Percentiles rank a stretch among this genome's conserved stretches.
These are phyloP conservation scores for Anthoceros angustus DNA, from an alignment of 225 moss, liverwort and hornwort genomes.

Conservation along the genomic window DNA sequence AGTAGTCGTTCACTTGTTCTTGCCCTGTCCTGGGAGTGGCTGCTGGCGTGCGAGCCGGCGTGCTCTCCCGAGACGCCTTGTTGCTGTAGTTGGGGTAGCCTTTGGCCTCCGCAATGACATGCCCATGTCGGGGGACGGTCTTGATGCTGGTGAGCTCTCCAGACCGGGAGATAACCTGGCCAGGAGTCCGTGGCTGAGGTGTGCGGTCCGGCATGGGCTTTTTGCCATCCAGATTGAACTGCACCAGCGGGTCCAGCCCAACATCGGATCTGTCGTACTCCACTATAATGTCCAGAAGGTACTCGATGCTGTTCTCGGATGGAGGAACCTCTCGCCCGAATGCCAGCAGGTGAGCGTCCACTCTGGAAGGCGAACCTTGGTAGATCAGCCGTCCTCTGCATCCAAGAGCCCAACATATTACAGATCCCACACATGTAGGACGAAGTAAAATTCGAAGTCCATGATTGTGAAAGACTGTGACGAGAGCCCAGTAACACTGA, in stretches of 20 bases:
- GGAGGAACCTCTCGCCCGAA: constrained; percentile 13
- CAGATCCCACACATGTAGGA: not conserved
- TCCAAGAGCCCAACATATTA: not conserved
- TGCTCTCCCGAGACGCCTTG: not conserved
- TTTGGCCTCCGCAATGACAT: not conserved
- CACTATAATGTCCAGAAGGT: constrained; percentile 15
- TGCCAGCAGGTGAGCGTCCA: constrained; percentile 8
- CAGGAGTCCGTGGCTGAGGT: not conserved
- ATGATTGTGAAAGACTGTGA: not conserved
- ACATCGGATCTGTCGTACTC: constrained; percentile 10
- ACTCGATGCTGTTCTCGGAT: constrained; percentile 13
- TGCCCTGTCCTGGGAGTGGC: not conserved
- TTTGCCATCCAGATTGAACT: not conserved
- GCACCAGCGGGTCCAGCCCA: constrained; percentile 7
- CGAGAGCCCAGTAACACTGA: not conserved
- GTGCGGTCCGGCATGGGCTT: not conserved
- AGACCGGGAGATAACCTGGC: not conserved
- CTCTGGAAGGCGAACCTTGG: constrained; percentile 8
- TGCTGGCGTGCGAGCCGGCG: not conserved
- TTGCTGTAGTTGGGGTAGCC: not conserved
- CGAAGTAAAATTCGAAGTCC: not conserved
- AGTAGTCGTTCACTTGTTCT: not conserved
- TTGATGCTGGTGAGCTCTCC: not conserved
- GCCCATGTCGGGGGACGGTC: not conserved
- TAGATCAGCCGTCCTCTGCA: constrained; percentile 15